These are phyloP conservation scores for Globisporangium okanoganense DNA, from an alignment of 352 stramenopile genomes.

Conservation along the genomic window DNA sequence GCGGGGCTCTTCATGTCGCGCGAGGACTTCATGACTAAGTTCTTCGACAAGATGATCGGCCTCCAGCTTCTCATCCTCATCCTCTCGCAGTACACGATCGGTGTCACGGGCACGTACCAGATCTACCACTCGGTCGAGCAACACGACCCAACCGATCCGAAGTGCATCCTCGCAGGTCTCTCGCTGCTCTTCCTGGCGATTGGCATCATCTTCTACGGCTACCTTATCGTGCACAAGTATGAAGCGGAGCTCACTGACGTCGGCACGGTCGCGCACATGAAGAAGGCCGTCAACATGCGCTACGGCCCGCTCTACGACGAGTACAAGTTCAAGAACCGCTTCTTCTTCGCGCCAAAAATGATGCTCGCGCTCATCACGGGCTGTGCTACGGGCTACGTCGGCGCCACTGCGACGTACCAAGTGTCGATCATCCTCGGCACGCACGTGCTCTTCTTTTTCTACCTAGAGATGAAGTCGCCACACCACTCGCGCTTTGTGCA, in stretches of 20 bases:
- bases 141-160: conserved; percentile 49
- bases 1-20: conserved; percentile 63
- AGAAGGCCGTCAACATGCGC: conserved; percentile 79
- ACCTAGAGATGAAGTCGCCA: conserved; percentile 61
- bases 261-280: conserved; percentile 68
- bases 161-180: conserved; percentile 56
- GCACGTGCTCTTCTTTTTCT: conserved; percentile 73
- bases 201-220: conserved; percentile 79
- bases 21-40: conserved; percentile 67
- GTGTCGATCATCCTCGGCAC: conserved; percentile 48
- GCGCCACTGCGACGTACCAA: conserved; percentile 42
- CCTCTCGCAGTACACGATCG: conserved; percentile 83
- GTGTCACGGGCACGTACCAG: conserved; percentile 80
- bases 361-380: conserved; percentile 60
- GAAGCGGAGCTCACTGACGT: conserved; percentile 74
- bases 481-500: conserved; percentile 72
- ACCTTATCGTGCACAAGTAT: conserved; percentile 66
- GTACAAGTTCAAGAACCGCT: conserved; percentile 87
- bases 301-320: conserved; percentile 85
- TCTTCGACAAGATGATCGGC: conserved; percentile 85
- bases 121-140: conserved; percentile 74
- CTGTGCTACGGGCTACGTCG: conserved; percentile 56
- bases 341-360: conserved; percentile 83
- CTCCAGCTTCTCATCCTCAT: conserved; percentile 69
- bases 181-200: conserved; percentile 62